Base-by-base conservation (phyloP, 148 eudicot species). In the Rhododendron kiyosumense region DNA sequence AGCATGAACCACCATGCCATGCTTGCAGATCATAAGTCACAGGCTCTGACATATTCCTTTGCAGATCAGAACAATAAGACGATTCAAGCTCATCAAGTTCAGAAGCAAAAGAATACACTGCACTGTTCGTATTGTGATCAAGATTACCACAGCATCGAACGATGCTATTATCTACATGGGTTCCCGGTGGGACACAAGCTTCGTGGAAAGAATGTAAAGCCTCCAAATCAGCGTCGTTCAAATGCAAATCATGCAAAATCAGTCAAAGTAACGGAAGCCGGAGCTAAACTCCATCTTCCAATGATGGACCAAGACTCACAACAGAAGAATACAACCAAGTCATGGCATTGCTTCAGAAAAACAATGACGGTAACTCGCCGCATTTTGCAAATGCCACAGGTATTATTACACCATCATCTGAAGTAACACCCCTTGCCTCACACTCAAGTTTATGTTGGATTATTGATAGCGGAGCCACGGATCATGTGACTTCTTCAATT, bases 371-470 rank as follows among this genome's bases (percentile, higher is more conserved):
- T 71, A 71, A 71, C 76, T 71, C 76, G 1, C 48, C 20, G 20
- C 79, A 34, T 36, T 76, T 76, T 76, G 79, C 49, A 76, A 76
- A 76, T 36, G 26, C 79, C 79, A 76, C n/a, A 76, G n/a, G 48
- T 76, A 34, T 38, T 76, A 76, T 22, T 22, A 76, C 79, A 76
- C 13, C 49, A 38, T 76, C 79, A 38, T 76, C 48, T 76, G 1
- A 38, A 1, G 43, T 76, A 34, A 76, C 20, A 20, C 26, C 26
- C 38, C 11, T 38, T 76, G 3, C 79, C n/a, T 43, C 79, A 0
- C 79, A 76, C 26, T 76, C 76, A 1, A 71, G 7, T 30, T 71
- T 71, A 30, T 71, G 41, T 30, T 71, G 20, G 76, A 30, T 71
- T 76, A 38, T 76, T 76, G 79, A 76, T 38, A 76, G 79, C 17